Conservation (phyloP, 208 protist genomes). For the Vickermania ingenoplastis region DNA sequence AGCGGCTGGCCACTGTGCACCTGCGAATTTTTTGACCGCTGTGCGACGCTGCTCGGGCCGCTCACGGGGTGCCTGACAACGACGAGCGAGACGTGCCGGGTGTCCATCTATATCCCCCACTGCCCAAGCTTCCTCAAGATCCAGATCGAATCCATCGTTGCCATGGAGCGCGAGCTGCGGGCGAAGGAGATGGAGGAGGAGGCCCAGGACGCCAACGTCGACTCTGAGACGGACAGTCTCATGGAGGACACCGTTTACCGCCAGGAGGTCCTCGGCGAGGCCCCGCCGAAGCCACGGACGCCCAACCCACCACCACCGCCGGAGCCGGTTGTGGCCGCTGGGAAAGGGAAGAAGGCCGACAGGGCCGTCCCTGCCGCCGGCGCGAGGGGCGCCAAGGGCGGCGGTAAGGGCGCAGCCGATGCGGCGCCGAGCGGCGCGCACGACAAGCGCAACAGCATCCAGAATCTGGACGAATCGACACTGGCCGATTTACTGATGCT, state of each 20-base stretch:
- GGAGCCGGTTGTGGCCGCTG: background rate
- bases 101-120: conserved; percentile 21
- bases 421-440: background rate
- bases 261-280: background rate
- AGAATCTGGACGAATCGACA: background rate
- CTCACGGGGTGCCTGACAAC: conserved; percentile 14
- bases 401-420: background rate
- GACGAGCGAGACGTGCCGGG: conserved; percentile 4
- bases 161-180: background rate
- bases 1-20: conserved; percentile 42
- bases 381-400: background rate
- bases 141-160: conserved; percentile 1
- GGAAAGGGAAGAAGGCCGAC: background rate
- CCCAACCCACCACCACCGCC: background rate
- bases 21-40: conserved; percentile 40
- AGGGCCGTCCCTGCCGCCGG: background rate
- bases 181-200: conserved; percentile 4
- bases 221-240: background rate
- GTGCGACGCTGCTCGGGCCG: conserved; percentile 37
- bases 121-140: background rate
- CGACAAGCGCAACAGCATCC: background rate
- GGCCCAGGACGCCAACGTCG: background rate
- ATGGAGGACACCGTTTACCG: background rate
- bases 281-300: background rate
- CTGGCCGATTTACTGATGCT: background rate